Base-by-base conservation (phyloP, 495 filamentous ascomycete species). In the Aspergillus coremiiformis region DNA sequence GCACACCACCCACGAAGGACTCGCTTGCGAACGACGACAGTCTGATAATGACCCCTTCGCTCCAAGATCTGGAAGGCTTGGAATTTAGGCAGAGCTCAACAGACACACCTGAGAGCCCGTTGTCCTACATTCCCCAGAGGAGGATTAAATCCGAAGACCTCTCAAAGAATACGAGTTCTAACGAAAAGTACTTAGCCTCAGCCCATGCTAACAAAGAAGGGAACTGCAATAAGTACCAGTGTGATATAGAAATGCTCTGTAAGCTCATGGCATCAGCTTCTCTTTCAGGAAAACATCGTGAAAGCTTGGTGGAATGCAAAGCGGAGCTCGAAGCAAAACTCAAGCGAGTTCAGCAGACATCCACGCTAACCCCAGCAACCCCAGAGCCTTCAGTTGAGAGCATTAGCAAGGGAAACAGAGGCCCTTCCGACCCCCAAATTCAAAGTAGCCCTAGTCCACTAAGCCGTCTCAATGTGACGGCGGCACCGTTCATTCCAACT, bases 11-110 rank as follows among this genome's bases (percentile, higher is more conserved):
- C 10, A 8, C 44, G 5, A 19, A 49, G 7, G 17, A 27, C 14
- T 15, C 19, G 7, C 1, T 12, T 30, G 22, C 10, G 7, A 7
- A 15, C 12, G 42, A 12, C 11, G 6, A 14, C 12, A 44, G 23
- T 20, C 9, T 30, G 12, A 29, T 51, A 32, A 35, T 37, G 46
- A 64, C 56, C 15, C 61, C 61, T 23, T 46, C 45, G 0, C 35
- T 57, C 30, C 41, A 47, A 39, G 58, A 61, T 30, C 46, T 64
- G 30, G 20, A 59, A 43, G 61, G 61, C 4, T 30, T 64, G 14
- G 51, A 59, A 19, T 64, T 61, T 30, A 29, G 8, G 15, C 51
- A 47, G 17, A 47, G 37, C 37, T 41, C 2, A 14, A 35, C 32
- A 35, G 14, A 35, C 12, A 35, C 32, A 5, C 9, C n/a, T n/a